Evolutionary conservation across 768 basidiomycete species (phyloP).

Genomic region (Cystofilobasidium macerans): DNA sequence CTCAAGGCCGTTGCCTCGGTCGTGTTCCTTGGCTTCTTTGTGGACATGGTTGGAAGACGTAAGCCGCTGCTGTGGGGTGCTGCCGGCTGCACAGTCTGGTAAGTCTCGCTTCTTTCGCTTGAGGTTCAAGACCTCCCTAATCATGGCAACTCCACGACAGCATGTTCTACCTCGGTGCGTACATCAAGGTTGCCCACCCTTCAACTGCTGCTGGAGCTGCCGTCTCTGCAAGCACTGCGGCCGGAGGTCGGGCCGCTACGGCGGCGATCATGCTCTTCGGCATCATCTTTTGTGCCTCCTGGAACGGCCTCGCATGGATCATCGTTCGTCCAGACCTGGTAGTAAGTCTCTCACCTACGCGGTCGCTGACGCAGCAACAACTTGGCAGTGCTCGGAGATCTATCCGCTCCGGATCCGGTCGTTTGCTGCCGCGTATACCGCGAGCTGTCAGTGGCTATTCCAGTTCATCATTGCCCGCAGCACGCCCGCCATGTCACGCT

Average conservation of each 20-base stretch:
- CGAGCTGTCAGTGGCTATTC: constrained; percentile 28
- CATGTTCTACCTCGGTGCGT: constrained; percentile 44
- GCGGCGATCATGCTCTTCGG: constrained; percentile 23
- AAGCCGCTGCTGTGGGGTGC: constrained; percentile 42
- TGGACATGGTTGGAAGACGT: constrained; percentile 44
- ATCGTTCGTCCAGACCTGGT: constrained; percentile 1
- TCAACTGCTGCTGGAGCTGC: neutral
- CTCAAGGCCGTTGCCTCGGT: constrained; percentile 40
- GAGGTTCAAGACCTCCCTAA: neutral
- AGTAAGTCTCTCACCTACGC: neutral
- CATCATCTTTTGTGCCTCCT: constrained; percentile 5
- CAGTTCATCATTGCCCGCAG: constrained; percentile 29
- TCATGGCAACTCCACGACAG: constrained; percentile 27
- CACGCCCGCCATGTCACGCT: constrained; percentile 27
- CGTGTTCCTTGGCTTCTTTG: constrained; percentile 42
- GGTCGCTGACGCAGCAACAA: neutral
- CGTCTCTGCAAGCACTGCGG: neutral
- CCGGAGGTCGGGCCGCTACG: constrained; percentile 5
- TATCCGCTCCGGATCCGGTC: constrained; percentile 28
- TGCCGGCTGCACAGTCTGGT: constrained; percentile 39
- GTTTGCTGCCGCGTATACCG: constrained; percentile 26
- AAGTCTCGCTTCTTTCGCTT: constrained; percentile 39
- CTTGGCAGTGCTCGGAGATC: constrained; percentile 27
- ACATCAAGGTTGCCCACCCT: constrained; percentile 18
- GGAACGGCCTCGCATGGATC: constrained; percentile 27